Conservation (phyloP, 179 eudicot species). For the Vitellaria paradoxa region DNA sequence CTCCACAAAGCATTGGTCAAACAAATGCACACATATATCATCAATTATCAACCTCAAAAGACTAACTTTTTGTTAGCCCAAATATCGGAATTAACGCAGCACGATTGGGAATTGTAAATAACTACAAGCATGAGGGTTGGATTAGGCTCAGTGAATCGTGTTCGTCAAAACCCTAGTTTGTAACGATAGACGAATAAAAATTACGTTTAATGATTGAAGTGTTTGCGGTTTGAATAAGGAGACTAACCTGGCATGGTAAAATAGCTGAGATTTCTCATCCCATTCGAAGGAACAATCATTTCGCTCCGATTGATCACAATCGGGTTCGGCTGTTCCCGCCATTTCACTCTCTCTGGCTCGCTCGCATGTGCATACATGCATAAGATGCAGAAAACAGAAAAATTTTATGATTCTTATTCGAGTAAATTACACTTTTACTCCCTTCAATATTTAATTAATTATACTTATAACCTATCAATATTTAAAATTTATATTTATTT, state of each 20-base stretch:
- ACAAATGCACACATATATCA: neutral
- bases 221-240: neutral
- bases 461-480: no score
- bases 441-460: no score
- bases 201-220: neutral
- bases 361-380: no score
- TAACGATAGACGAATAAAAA: no score
- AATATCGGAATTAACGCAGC: neutral
- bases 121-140: neutral
- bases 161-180: conserved; percentile 10
- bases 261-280: conserved; percentile 83
- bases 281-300: conserved; percentile 52
- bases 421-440: no score
- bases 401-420: no score
- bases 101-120: neutral
- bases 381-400: no score
- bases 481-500: no score
- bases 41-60: neutral
- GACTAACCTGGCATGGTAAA: conserved; percentile 70
- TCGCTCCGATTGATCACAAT: conserved; percentile 16
- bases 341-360: conserved; percentile 1
- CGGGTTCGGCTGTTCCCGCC: conserved; percentile 25
- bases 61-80: neutral
- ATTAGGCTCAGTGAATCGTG: neutral
- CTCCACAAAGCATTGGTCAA: neutral